Evolutionary conservation across 2,329 filamentous ascomycete genomes (phyloP), one percentile per base, ranked within the genome.

Genomic region (Aureobasidium mangrovei): DNA sequence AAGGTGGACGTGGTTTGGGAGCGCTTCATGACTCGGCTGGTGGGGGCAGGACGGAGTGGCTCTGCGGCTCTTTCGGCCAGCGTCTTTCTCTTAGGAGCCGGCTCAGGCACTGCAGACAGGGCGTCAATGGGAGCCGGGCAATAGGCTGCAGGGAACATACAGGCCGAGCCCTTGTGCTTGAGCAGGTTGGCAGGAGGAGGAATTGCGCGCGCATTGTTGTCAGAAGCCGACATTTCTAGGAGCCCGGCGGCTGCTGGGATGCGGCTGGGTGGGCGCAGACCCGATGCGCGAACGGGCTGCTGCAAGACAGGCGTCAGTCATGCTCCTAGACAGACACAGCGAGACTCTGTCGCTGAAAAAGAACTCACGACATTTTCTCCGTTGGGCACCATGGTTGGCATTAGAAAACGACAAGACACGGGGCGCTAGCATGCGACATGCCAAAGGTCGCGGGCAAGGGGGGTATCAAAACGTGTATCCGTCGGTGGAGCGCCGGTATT

Each of bases 121-220:
- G 26, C 27, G 56, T 18, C 56, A 59, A 66, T 49, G 66, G 61
- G 40, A 36, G 45, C 54, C 54, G 55, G 57, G 59, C 39, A 9
- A 56, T 27, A 4, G 55, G 43, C 4, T 47, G 47, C 40, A 36
- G 26, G 31, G 39, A 54, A 64, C 66, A 66, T 70, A 76, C 76
- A 67, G 57, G 73, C 73, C 38, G 72, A 71, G 51, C 75, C 74
- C 65, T 77, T 79, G 60, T 78, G 74, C 60, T 81, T 80, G 55
- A 68, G 63, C 12, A 69, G 66, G 18, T 70, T 66, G 26, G 71
- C 70, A 8, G 74, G 72, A 47, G 69, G 67, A 28, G 62, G 67
- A 1, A 53, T 56, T 35, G 65, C 67, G 51, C 79, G 76, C 60
- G 73, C 69, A 64, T 85, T 85, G 60, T 74, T 75, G 39, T 71